Percentiles rank a stretch among this genome's conserved stretches.
These are phyloP conservation scores for Zychaea mexicana DNA, from an alignment of 371 early-diverging fungal species.

Conservation along the genomic window DNA sequence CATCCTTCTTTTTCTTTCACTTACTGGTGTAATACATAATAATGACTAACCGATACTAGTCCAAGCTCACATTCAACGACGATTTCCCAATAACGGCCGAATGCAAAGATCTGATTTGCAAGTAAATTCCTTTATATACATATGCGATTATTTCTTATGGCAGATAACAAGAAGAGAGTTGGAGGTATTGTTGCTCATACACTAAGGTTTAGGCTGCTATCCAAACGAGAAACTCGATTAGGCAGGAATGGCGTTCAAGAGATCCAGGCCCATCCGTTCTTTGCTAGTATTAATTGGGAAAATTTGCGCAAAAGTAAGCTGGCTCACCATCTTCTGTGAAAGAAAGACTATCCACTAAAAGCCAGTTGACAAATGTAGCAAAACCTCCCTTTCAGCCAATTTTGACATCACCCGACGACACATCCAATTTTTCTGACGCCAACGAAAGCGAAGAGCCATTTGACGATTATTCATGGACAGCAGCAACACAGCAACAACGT, in stretches of 20 bases:
- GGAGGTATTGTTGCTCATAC: neutral
- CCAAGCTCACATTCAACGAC: slow-evolving; percentile 63
- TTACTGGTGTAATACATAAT: too few species aligned
- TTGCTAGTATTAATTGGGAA: slow-evolving; percentile 79
- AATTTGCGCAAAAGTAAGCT: slow-evolving; percentile 53
- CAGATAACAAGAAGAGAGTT: neutral
- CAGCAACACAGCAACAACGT: slow-evolving; percentile 48
- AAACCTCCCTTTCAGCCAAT: slow-evolving; percentile 85
- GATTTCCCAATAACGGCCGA: slow-evolving; percentile 63
- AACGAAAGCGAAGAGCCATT: slow-evolving; percentile 52
- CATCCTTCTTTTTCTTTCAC: slow-evolving; percentile 11
- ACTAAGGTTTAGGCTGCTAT: slow-evolving; percentile 63
- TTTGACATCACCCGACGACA: slow-evolving; percentile 81
- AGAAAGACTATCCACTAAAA: too few species aligned
- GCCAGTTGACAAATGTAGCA: too few species aligned
- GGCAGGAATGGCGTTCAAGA: slow-evolving; percentile 72
- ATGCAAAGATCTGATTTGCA: slow-evolving; percentile 80
- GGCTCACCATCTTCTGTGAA: neutral
- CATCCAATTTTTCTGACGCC: slow-evolving; percentile 80
- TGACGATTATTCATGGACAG: slow-evolving; percentile 34
- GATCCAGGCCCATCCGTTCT: slow-evolving; percentile 85
- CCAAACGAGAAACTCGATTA: slow-evolving; percentile 73
- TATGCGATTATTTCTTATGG: neutral
- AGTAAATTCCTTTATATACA: slow-evolving; percentile 44
- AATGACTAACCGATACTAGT: slow-evolving; percentile 46